phyloP scores from a whole-genome alignment of 495 filamentous ascomycete species.

The Xylaria acuta region DNA sequence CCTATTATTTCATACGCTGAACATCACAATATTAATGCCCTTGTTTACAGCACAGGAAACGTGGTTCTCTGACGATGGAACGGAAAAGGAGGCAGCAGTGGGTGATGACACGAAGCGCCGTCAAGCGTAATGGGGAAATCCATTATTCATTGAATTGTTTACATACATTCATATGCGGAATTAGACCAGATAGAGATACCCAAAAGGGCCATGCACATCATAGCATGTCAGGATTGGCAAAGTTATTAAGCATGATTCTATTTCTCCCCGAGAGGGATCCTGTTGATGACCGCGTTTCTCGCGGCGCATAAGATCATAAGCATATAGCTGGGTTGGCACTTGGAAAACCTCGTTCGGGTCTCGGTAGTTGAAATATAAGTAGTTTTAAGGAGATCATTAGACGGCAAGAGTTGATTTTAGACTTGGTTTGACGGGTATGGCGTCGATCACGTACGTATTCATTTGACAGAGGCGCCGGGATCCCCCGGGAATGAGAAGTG shows the following conservation, averaged over 20 bases:
- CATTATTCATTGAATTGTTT: not conserved
- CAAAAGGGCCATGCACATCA: not conserved
- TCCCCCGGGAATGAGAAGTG: not conserved
- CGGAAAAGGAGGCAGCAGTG: slow-evolving; percentile 36
- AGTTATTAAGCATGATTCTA: not conserved
- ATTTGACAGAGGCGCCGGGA: not conserved
- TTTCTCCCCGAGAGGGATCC: not conserved
- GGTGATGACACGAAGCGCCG: not conserved
- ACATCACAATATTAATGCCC: slow-evolving; percentile 27
- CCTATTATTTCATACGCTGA: not conserved
- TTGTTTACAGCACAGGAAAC: slow-evolving; percentile 51
- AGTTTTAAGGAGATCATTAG: not conserved
- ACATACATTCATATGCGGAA: not conserved
- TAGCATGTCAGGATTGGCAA: not conserved
- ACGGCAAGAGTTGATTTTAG: not conserved
- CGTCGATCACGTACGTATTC: not conserved
- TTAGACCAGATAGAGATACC: slow-evolving; percentile 15
- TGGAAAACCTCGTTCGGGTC: not conserved
- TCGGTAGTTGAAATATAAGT: not conserved
- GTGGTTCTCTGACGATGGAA: slow-evolving; percentile 45
- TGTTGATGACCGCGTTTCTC: too few species aligned
- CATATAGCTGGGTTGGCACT: not conserved
- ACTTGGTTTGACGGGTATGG: not conserved
- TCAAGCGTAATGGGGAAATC: not conserved
- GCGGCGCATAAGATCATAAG: too few species aligned